These are phyloP conservation scores for Excoecaria agallocha DNA, from an alignment of 345 rosid species.

Conservation along the genomic window DNA sequence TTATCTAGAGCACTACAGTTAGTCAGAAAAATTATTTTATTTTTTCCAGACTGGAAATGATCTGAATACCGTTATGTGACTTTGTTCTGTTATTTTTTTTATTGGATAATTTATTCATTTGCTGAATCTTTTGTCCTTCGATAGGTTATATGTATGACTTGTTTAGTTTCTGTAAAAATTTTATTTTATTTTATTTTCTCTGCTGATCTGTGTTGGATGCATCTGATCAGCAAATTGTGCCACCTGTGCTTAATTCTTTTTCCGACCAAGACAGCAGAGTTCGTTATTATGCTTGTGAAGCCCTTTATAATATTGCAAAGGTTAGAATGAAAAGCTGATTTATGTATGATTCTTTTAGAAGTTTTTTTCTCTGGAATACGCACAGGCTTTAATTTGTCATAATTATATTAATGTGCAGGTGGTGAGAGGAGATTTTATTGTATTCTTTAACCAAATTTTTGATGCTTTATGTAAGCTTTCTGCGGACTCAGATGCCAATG, in stretches of 20 bases:
- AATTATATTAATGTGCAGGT: conserved; percentile 53
- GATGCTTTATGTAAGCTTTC: conserved; percentile 98
- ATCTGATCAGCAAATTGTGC: conserved; percentile 80
- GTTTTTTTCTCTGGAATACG: neutral
- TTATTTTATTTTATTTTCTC: neutral
- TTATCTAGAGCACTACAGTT: neutral
- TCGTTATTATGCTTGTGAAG: conserved; percentile 99
- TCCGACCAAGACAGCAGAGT: conserved; percentile 97
- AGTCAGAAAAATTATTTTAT: neutral
- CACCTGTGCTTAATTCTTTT: conserved; percentile 88
- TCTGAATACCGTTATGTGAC: neutral
- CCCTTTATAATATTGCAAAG: conserved; percentile 97
- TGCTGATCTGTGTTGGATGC: conserved; percentile 25
- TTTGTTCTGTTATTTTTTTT: neutral
- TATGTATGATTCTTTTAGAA: neutral
- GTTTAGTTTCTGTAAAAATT: neutral
- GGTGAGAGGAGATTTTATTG: conserved; percentile 94
- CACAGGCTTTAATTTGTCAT: conserved; percentile 11
- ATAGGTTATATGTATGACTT: no score
- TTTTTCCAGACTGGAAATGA: neutral
- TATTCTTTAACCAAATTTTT: conserved; percentile 91
- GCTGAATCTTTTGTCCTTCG: neutral
- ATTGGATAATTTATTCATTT: neutral
- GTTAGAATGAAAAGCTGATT: conserved; percentile 32
- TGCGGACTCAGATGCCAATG: conserved; percentile 94